Conservation (phyloP, 2,329 filamentous ascomycete genomes). For the Gnomoniopsis smithogilvyi region DNA sequence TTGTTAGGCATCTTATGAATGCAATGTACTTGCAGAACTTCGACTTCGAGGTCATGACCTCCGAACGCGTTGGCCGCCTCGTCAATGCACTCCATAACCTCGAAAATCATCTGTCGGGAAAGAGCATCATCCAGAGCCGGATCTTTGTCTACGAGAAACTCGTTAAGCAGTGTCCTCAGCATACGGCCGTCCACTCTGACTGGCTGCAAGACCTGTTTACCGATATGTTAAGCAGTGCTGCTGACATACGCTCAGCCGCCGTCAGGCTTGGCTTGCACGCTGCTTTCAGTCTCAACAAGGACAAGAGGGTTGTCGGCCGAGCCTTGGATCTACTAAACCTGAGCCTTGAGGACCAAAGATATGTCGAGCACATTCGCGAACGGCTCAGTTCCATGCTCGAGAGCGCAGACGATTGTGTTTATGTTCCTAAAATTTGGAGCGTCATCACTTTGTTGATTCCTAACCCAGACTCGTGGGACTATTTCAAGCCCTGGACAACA, state of each 20-base stretch:
- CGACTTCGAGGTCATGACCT: constrained; percentile 67
- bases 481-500: constrained; percentile 70
- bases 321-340: constrained; percentile 62
- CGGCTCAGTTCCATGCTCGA: constrained; percentile 68
- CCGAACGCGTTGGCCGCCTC: constrained; percentile 66
- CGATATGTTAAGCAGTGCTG: constrained; percentile 74
- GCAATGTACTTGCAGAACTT: constrained; percentile 81
- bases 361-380: constrained; percentile 66
- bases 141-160: constrained; percentile 77
- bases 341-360: constrained; percentile 56
- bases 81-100: constrained; percentile 69
- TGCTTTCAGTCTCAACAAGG: constrained; percentile 65
- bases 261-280: constrained; percentile 72
- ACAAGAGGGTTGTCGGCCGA: constrained; percentile 63
- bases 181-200: constrained; percentile 68
- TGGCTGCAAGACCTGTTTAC: constrained; percentile 84
- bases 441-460: constrained; percentile 76
- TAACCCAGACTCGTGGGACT: constrained; percentile 67
- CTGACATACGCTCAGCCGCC: constrained; percentile 72
- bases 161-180: constrained; percentile 63
- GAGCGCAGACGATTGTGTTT: constrained; percentile 55
- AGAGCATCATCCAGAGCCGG: constrained; percentile 74
- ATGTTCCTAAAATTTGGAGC: constrained; percentile 88
- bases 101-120: constrained; percentile 71
- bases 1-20: constrained; percentile 76